Evolutionary conservation across 225 moss, liverwort and hornwort genomes (phyloP).

Genomic region (Pleurozium schreberi): DNA sequence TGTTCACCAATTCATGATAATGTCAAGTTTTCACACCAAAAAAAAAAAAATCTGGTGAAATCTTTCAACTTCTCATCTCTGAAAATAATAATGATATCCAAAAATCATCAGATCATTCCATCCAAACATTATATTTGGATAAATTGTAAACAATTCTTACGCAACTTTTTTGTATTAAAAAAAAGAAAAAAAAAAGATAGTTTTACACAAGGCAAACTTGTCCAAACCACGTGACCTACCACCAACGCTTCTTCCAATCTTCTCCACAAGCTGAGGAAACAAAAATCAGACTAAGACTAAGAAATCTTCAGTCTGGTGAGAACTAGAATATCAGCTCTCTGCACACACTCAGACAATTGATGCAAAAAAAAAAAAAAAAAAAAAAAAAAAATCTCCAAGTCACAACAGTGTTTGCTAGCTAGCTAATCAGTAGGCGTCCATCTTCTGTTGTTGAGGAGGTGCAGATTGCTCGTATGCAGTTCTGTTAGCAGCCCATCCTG

Average conservation of each 20-base stretch:
- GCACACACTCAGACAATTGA: not conserved
- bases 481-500: constrained; percentile 20
- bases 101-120: not conserved
- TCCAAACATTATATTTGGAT: not conserved
- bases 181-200: not conserved
- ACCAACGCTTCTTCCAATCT: not conserved
- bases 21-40: not conserved
- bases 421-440: constrained; percentile 2
- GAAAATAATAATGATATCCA: not conserved
- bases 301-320: no score
- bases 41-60: not conserved
- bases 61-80: not conserved
- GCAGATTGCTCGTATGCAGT: not conserved
- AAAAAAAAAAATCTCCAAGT: not conserved
- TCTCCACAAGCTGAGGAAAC: not conserved
- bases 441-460: constrained; percentile 17
- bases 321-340: not conserved
- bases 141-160: not conserved
- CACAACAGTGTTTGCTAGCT: not conserved
- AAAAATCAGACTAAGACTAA: not conserved
- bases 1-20: no score
- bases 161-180: not conserved
- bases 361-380: no score
- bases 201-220: not conserved
- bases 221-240: not conserved